Percentiles rank a stretch among this genome's conserved stretches.
These are phyloP conservation scores for Dendrobium chrysotoxum DNA, from an alignment of 106 monocot species.

Conservation along the genomic window DNA sequence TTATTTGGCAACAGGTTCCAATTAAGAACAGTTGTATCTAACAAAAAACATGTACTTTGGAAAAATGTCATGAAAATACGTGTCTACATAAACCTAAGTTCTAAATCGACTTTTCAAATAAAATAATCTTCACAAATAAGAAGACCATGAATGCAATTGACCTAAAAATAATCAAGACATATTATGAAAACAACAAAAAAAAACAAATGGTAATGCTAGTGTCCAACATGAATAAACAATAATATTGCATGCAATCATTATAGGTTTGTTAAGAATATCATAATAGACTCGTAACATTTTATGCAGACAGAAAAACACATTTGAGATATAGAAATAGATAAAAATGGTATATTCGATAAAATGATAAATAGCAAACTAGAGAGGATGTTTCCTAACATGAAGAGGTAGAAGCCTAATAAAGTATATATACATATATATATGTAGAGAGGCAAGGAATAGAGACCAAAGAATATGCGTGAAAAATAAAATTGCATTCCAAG, in stretches of 20 bases:
- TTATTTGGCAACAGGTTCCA: background rate
- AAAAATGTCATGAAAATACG: background rate
- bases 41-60: background rate
- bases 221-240: background rate
- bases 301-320: background rate
- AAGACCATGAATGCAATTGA: background rate
- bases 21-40: background rate
- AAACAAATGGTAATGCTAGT: background rate
- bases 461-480: background rate
- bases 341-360: background rate
- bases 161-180: background rate
- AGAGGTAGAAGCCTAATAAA: background rate
- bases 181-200: background rate
- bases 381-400: background rate
- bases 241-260: background rate
- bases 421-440: background rate
- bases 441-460: background rate
- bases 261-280: background rate
- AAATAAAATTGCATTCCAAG: background rate
- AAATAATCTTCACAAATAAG: background rate
- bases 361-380: background rate
- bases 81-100: background rate
- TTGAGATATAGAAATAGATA: background rate
- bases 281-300: background rate
- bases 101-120: background rate